Percentiles rank a stretch among this genome's conserved stretches.
phyloP scores from a whole-genome alignment of 495 filamentous ascomycete genomes.

The Sphaerosporella brunnea region DNA sequence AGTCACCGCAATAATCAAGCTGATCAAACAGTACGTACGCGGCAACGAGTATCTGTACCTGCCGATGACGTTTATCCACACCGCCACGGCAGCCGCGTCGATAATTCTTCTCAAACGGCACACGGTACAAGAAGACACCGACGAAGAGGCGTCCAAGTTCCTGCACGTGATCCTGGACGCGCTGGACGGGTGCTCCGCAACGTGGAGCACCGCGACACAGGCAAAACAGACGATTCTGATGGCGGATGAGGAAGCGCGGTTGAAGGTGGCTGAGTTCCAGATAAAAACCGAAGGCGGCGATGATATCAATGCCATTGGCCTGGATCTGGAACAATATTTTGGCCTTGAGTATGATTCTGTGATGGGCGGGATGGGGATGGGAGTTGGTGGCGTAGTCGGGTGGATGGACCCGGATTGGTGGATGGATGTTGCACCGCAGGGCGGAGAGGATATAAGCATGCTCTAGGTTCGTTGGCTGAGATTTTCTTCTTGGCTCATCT shows the following conservation, averaged over 20 bases:
- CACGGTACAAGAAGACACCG: conserved; percentile 15
- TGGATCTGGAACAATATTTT: not conserved
- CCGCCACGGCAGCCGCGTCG: conserved; percentile 24
- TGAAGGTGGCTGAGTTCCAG: not conserved
- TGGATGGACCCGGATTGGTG: not conserved
- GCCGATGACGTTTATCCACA: conserved; percentile 27
- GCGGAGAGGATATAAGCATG: too few relatives aligned
- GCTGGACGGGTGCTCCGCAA: conserved; percentile 23
- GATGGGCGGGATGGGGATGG: conserved; percentile 1
- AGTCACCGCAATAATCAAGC: conserved; percentile 22
- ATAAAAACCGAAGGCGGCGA: not conserved
- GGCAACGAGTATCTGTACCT: conserved; percentile 23
- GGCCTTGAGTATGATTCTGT: not conserved
- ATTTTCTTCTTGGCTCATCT: too few relatives aligned
- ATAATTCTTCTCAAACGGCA: conserved; percentile 26
- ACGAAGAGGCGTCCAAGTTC: conserved; percentile 18
- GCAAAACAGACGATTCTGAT: conserved; percentile 5
- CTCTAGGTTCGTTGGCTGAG: too few relatives aligned
- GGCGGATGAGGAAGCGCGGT: conserved; percentile 1
- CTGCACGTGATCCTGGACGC: conserved; percentile 21
- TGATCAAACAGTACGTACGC: conserved; percentile 21
- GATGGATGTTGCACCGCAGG: too few relatives aligned
- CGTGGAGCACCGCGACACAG: conserved; percentile 13
- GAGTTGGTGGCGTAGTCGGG: not conserved
- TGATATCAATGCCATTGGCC: not conserved